Conservation (phyloP, 768 basidiomycete genomes). For the Sporobolomyces pararoseus region DNA sequence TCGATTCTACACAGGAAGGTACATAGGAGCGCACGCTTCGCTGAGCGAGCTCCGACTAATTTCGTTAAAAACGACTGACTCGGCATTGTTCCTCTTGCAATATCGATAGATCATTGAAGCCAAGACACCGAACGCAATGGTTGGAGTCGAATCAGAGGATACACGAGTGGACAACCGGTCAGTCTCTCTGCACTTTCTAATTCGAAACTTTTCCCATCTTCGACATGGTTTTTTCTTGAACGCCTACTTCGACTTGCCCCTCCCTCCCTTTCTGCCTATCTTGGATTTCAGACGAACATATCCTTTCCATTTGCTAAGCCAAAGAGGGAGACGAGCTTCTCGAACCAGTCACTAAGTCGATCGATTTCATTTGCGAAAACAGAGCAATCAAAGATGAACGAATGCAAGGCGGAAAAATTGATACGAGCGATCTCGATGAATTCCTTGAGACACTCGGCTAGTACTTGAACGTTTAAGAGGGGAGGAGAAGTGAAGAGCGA, state of each 20-base stretch:
- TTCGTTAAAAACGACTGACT: neutral
- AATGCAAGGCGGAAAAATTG: constrained; percentile 9
- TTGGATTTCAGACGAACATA: neutral
- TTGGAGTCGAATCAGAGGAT: constrained; percentile 89
- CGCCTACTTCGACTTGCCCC: no score
- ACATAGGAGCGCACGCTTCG: neutral
- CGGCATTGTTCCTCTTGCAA: neutral
- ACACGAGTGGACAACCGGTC: constrained; percentile 79
- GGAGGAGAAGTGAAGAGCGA: no score
- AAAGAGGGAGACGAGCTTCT: no score
- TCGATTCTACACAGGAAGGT: neutral
- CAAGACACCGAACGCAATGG: constrained; percentile 77
- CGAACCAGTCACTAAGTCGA: no score
- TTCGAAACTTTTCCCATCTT: neutral
- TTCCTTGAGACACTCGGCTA: constrained; percentile 22
- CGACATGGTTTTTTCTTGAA: neutral
- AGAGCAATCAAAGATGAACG: constrained; percentile 31
- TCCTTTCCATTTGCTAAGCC: no score
- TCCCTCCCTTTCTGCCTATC: neutral
- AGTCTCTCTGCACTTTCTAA: constrained; percentile 43
- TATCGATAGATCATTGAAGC: constrained; percentile 75
- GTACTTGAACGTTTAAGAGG: no score
- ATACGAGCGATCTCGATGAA: constrained; percentile 26
- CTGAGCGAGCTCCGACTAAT: neutral
- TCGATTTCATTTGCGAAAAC: no score